Conservation (phyloP, 306 rosid species). For the Cucurbita argyrosperma region DNA sequence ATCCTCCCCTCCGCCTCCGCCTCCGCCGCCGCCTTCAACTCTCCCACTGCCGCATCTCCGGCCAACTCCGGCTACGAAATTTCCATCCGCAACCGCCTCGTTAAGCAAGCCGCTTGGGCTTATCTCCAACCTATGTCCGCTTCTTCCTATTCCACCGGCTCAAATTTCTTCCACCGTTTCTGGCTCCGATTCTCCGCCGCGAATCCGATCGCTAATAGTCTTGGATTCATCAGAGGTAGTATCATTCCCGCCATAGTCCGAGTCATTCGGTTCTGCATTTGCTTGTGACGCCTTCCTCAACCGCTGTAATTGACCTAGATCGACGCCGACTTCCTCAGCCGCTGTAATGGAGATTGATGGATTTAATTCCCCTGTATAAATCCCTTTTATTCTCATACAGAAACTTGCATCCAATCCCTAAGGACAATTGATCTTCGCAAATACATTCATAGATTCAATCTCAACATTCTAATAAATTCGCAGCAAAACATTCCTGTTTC, state of each 20-base stretch:
- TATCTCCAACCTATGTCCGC: constrained; percentile 85
- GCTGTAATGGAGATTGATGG: not conserved
- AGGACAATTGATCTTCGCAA: not conserved
- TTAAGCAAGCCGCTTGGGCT: constrained; percentile 97
- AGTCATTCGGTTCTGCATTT: constrained; percentile 1
- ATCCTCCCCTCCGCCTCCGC: constrained; percentile 24
- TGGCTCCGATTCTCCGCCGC: constrained; percentile 12
- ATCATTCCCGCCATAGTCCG: constrained; percentile 15
- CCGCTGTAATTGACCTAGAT: not conserved
- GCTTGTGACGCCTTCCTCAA: not conserved
- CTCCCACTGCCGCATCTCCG: constrained; percentile 1
- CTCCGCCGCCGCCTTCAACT: not conserved
- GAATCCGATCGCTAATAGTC: constrained; percentile 6
- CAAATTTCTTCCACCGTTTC: constrained; percentile 11
- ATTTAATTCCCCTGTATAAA: not conserved
- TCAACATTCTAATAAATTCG: constrained; percentile 1
- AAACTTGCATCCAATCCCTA: not conserved
- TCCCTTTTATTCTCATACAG: not conserved
- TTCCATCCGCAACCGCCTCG: constrained; percentile 54
- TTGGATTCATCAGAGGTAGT: constrained; percentile 6
- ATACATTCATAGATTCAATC: not conserved
- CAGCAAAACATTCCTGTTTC: not conserved
- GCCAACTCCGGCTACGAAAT: constrained; percentile 33
- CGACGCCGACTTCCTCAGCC: not conserved
- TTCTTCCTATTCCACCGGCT: constrained; percentile 24